Evolutionary conservation across 169 alveolate species (phyloP).

Genomic region (Plasmodium relictum): DNA sequence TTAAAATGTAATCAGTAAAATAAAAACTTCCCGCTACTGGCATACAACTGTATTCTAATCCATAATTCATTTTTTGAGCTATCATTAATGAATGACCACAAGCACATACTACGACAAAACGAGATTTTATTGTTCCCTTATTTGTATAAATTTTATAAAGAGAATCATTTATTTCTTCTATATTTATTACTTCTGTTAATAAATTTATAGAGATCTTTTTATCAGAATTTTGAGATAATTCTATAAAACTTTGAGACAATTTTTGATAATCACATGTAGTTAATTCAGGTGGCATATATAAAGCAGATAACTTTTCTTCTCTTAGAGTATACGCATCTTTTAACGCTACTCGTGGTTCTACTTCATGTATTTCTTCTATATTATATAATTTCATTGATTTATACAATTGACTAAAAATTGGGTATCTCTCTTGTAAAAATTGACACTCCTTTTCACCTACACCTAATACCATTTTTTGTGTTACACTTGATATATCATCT

Average conservation of each 20-base stretch:
- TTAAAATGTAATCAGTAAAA: conserved; percentile 84
- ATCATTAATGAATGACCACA: conserved; percentile 90
- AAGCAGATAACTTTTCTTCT: conserved; percentile 80
- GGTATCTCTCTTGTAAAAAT: conserved; percentile 84
- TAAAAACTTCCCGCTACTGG: conserved; percentile 92
- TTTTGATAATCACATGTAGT: conserved; percentile 87
- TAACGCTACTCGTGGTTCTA: conserved; percentile 88
- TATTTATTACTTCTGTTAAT: conserved; percentile 82
- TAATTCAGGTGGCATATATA: conserved; percentile 84
- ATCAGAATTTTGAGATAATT: conserved; percentile 62
- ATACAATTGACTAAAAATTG: conserved; percentile 79
- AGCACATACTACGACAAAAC: conserved; percentile 90
- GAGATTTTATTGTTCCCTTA: conserved; percentile 80
- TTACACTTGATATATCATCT: conserved; percentile 79
- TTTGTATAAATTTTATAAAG: conserved; percentile 79
- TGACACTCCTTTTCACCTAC: conserved; percentile 90
- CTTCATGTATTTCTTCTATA: conserved; percentile 82
- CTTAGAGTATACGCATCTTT: conserved; percentile 50
- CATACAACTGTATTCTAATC: conserved; percentile 88
- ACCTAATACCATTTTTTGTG: conserved; percentile 91
- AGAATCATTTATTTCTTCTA: conserved; percentile 76
- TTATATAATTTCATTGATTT: conserved; percentile 80
- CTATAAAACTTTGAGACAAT: conserved; percentile 84
- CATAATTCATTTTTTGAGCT: conserved; percentile 89
- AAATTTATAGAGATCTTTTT: conserved; percentile 78